Evolutionary conservation across 2,329 filamentous ascomycete genomes (phyloP).

Genomic region (Elsinoe perseae): DNA sequence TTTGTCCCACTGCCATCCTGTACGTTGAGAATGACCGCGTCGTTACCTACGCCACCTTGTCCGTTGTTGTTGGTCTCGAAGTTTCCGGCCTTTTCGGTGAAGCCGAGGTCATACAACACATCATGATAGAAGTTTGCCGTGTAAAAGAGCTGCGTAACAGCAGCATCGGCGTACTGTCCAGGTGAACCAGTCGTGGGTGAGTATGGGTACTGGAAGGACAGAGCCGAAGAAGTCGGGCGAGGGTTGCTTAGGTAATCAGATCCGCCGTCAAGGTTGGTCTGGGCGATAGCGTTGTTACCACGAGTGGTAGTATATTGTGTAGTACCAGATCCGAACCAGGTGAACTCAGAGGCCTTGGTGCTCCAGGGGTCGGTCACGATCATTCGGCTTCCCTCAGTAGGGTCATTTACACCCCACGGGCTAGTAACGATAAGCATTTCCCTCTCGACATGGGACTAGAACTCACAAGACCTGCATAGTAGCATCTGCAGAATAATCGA

Average conservation of each 20-base stretch:
- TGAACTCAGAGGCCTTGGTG: conserved; percentile 41
- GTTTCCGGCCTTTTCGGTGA: conserved; percentile 52
- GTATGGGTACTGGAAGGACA: conserved; percentile 5
- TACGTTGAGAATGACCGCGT: conserved; percentile 29
- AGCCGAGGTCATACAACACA: conserved; percentile 50
- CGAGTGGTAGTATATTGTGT: conserved; percentile 46
- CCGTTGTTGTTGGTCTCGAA: conserved; percentile 53
- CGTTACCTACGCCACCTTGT: conserved; percentile 44
- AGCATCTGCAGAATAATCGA: conserved; percentile 52
- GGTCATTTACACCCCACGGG: neutral
- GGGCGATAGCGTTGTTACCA: conserved; percentile 54
- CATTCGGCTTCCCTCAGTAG: conserved; percentile 29
- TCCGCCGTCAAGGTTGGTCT: conserved; percentile 44
- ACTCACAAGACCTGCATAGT: conserved; percentile 45
- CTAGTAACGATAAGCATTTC: neutral
- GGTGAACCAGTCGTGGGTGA: neutral
- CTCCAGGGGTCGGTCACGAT: conserved; percentile 46
- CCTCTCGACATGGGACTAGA: conserved; percentile 19
- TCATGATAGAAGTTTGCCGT: conserved; percentile 54
- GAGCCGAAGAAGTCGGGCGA: neutral
- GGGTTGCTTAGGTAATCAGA: conserved; percentile 39
- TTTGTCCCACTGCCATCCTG: conserved; percentile 50
- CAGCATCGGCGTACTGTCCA: conserved; percentile 44
- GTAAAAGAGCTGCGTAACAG: conserved; percentile 54
- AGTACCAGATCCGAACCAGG: conserved; percentile 46